phyloP scores from a whole-genome alignment of 2,329 filamentous ascomycete species.

The Celoporthe dispersa region DNA sequence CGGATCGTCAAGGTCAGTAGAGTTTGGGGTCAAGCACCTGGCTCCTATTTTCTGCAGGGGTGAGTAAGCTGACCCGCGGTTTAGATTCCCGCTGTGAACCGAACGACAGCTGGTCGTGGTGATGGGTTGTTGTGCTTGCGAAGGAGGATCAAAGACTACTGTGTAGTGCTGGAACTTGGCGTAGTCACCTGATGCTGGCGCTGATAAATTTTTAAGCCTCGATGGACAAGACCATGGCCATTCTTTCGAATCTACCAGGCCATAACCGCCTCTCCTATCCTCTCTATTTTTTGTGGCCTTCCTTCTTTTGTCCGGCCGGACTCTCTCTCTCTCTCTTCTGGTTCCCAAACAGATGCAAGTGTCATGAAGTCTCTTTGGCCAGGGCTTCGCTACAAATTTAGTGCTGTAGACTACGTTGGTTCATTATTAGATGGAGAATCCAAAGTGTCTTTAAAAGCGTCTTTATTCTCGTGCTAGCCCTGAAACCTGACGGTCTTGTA shows the following conservation, averaged over 20 bases:
- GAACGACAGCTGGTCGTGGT: background rate
- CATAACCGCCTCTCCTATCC: background rate
- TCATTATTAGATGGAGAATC: background rate
- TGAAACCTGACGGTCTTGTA: background rate
- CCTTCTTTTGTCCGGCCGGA: too few relatives aligned
- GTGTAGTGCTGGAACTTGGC: background rate
- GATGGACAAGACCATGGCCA: background rate
- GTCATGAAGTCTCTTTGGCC: background rate
- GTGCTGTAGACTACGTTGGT: background rate
- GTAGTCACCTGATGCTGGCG: background rate
- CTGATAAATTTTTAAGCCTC: background rate
- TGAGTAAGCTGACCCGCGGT: background rate
- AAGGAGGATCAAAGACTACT: background rate
- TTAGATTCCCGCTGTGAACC: background rate
- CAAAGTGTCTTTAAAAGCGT: too few relatives aligned
- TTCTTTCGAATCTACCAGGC: background rate
- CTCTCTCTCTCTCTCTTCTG: too few relatives aligned
- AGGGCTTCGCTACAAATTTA: background rate
- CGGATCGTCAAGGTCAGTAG: slow-evolving; percentile 1
- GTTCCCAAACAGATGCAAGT: background rate
- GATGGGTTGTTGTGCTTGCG: background rate
- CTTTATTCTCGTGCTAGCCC: background rate
- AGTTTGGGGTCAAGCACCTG: background rate
- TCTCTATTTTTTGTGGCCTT: background rate
- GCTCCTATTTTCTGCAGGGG: background rate